Conservation (phyloP, 2,329 filamentous ascomycete genomes). For the Hysterium pulicare region DNA sequence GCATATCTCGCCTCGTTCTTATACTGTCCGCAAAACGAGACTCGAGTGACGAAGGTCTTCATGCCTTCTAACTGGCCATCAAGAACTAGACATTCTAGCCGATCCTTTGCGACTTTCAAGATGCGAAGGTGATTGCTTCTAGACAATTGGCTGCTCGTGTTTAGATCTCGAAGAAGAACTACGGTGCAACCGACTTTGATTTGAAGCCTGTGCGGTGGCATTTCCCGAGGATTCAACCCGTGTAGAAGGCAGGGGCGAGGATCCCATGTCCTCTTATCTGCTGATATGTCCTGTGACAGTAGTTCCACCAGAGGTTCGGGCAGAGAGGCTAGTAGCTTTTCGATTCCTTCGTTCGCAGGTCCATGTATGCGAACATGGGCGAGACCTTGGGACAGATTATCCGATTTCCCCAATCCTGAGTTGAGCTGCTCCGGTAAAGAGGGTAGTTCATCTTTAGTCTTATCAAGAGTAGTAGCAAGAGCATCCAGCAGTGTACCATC, state of each 20-base stretch:
- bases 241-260: slow-evolving; percentile 25
- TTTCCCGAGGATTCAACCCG: slow-evolving; percentile 27
- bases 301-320: slow-evolving; percentile 29
- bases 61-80: slow-evolving; percentile 33
- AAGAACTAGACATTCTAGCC: slow-evolving; percentile 31
- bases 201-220: slow-evolving; percentile 33
- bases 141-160: slow-evolving; percentile 27
- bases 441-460: background rate
- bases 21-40: slow-evolving; percentile 26
- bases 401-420: background rate
- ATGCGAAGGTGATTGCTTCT: slow-evolving; percentile 31
- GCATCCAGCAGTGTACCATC: slow-evolving; percentile 9
- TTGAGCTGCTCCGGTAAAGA: background rate
- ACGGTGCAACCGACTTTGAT: slow-evolving; percentile 34
- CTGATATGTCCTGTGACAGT: slow-evolving; percentile 28
- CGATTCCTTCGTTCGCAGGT: slow-evolving; percentile 24
- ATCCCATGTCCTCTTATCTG: slow-evolving; percentile 18
- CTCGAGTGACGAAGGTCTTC: slow-evolving; percentile 26
- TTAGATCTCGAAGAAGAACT: slow-evolving; percentile 23
- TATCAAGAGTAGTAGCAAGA: background rate
- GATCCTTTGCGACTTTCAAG: slow-evolving; percentile 22
- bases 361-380: slow-evolving; percentile 28
- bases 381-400: slow-evolving; percentile 12
- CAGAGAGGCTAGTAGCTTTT: slow-evolving; percentile 20
- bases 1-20: slow-evolving; percentile 23